Base-by-base conservation (phyloP, 2,329 filamentous ascomycete genomes). In the Venturiaceae sp. region DNA sequence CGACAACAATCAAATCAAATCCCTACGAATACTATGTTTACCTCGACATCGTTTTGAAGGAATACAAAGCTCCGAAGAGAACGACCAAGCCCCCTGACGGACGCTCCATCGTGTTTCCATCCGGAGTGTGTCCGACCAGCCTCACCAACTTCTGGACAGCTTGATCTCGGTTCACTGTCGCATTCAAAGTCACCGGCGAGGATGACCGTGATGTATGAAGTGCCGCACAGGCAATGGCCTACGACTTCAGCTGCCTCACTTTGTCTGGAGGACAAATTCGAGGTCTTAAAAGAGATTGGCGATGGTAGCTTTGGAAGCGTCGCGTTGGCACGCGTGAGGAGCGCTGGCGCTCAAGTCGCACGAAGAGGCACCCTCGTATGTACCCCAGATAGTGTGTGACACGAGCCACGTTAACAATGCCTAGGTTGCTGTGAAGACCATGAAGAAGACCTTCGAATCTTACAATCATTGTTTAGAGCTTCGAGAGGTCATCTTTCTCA, bases 361-460 rank as follows among this genome's bases (percentile, higher is more conserved):
- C 87, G 91, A 65, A 83, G 92, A 71, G 92, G 92, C 65, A 96
- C 92, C 60, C 83, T 97, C 79, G 92, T 97, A 85, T 80, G 55
- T 53, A 59, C 60, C 30, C 23, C 33, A 36, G 37, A 58, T 26
- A 21, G 30, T 30, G 23, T 23, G 39, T 33, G 30, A 55, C 39
- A 23, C 23, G 33, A 16, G 32, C 30, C 32, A 60, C 57, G 61
- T 32, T 59, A 64, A 66, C 66, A 61, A 59, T 58, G 44, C 59
- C 39, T 60, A 97, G 94, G 88, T 99, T 67, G 94, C 94, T 46
- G 96, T 99, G 76, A 99, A 99, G 77, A 97, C 94, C 5, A 99
- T 99, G 94, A 99, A 99, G 81, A 99, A 99, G 83, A 92, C 88
- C 0, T 99, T 97, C 67, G 92, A 97, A 66, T 95, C 90, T 1